Percentiles rank a stretch among this genome's conserved stretches.
These are phyloP conservation scores for Citrus hindsii DNA, from an alignment of 345 rosid species.

Conservation along the genomic window DNA sequence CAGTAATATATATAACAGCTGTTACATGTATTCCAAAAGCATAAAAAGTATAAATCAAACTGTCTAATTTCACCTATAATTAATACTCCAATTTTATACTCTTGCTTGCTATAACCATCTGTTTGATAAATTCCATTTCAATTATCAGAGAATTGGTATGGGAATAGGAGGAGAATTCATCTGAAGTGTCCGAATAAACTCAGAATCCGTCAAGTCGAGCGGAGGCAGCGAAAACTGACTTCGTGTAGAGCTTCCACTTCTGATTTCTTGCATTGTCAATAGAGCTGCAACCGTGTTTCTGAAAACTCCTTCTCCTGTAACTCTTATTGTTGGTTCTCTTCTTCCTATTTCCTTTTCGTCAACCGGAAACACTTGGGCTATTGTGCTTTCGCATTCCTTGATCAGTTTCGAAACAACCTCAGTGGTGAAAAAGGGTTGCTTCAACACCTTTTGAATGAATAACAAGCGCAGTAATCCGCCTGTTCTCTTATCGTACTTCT, in stretches of 20 bases:
- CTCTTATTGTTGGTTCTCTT: conserved; percentile 27
- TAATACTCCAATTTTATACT: background rate
- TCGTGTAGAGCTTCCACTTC: conserved; percentile 77
- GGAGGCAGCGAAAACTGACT: conserved; percentile 77
- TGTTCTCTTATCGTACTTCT: conserved; percentile 85
- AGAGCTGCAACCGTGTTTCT: conserved; percentile 74
- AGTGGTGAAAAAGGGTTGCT: conserved; percentile 75
- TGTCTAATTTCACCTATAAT: background rate
- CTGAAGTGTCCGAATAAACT: conserved; percentile 38
- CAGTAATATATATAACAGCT: background rate
- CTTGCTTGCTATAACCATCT: background rate
- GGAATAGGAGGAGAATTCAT: conserved; percentile 35
- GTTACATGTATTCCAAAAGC: background rate
- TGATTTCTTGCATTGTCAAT: conserved; percentile 70
- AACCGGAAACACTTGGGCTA: conserved; percentile 50
- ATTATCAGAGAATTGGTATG: conserved; percentile 42
- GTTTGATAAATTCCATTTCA: background rate
- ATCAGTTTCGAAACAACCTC: conserved; percentile 74
- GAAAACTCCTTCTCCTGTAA: conserved; percentile 59
- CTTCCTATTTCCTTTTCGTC: conserved; percentile 17
- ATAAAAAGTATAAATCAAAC: background rate
- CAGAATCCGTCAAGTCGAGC: conserved; percentile 53
- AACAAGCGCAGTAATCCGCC: conserved; percentile 53
- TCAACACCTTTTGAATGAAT: conserved; percentile 64
- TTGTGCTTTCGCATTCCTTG: conserved; percentile 66